Base-by-base conservation (phyloP, 1,284 basidiomycete species). In the Pseudozyma sp. region DNA sequence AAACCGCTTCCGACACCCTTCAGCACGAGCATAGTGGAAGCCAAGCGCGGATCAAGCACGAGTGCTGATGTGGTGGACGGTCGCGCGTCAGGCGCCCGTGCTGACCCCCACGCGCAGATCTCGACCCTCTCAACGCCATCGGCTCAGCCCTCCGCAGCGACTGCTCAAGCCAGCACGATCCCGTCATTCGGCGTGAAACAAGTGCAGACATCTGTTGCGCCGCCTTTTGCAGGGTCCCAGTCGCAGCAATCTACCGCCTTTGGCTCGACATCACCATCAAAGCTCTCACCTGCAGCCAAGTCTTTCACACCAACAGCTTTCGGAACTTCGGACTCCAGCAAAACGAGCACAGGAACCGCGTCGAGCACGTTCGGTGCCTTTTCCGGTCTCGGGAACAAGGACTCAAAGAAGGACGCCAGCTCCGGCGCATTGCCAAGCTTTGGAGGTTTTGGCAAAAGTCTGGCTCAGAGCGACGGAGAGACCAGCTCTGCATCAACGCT, bases 51-150 rank as follows among this genome's bases (percentile, higher is more conserved):
- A 0, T 86, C 87, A 5, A 84, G 90, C 39, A 86, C 87, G 6
- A 88, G 91, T 55, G 87, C 88, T 1, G 89, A 93, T 58, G 88
- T 96, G 60, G 92, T 96, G 63, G 92, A 96, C 78, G 93, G 93
- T 1, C 63, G 58, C 10, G 73, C 72, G 33, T 72, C 73, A 5
- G 63, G 67, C 13, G 73, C 61, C 14, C 60, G 56, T 17, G 50
- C 66, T 1, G 40, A 46, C 9, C 44, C 61, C 7, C 50, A 57
- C 6, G 40, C 39, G 9, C 53, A 52, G 34, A 57, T 39, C 1
- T 16, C 55, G 31, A 17, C 48, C 14, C 6, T 35, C 14, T 19
- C 40, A 14, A n/a, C 31, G 2, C 10, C 31, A 5, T 54, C 45
- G 19, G 35, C 29, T 7, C 58, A 51, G 14, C 30, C 45, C 4